phyloP scores from a whole-genome alignment of 352 stramenopile genomes.

The Phytopythium mirpurense region DNA sequence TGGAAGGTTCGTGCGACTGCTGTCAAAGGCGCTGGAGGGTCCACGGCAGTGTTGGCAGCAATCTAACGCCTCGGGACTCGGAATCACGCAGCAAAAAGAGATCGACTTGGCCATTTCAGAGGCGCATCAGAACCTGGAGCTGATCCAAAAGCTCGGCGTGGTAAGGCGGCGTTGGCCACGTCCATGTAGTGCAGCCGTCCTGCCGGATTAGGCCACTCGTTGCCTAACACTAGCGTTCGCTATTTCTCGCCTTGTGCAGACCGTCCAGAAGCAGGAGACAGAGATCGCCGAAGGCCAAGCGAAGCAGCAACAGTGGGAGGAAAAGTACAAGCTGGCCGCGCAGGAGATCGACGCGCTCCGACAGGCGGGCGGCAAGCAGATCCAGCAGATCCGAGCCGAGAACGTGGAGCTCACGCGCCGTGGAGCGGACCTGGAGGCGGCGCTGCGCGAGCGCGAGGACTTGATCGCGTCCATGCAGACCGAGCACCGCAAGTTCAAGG shows the following conservation, averaged over 20 bases:
- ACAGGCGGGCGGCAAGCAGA: constrained; percentile 45
- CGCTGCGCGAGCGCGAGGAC: constrained; percentile 35
- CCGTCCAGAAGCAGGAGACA: constrained; percentile 56
- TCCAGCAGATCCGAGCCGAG: constrained; percentile 42
- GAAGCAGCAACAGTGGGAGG: constrained; percentile 74
- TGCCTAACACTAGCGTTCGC: background rate
- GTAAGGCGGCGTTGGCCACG: constrained; percentile 13
- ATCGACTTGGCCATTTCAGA: constrained; percentile 74
- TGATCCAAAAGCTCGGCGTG: constrained; percentile 47
- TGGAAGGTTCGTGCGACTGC: constrained; percentile 44
- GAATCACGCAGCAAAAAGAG: constrained; percentile 50
- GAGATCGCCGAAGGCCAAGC: constrained; percentile 45
- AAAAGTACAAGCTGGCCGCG: constrained; percentile 58
- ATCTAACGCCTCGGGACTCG: background rate
- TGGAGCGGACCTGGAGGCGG: constrained; percentile 42
- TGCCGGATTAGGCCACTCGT: background rate
- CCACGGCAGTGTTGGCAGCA: background rate
- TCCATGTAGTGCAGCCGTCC: background rate
- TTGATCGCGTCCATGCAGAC: constrained; percentile 29
- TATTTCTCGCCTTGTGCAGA: constrained; percentile 10
- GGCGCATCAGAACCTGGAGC: constrained; percentile 54
- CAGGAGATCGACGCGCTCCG: constrained; percentile 49
- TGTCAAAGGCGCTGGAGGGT: too few relatives aligned
- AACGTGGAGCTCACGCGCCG: constrained; percentile 41
- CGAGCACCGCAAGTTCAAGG: constrained; percentile 32